Evolutionary conservation across 129 eudicot genomes (phyloP).

Genomic region (Pseudognaphalium luteoalbum): DNA sequence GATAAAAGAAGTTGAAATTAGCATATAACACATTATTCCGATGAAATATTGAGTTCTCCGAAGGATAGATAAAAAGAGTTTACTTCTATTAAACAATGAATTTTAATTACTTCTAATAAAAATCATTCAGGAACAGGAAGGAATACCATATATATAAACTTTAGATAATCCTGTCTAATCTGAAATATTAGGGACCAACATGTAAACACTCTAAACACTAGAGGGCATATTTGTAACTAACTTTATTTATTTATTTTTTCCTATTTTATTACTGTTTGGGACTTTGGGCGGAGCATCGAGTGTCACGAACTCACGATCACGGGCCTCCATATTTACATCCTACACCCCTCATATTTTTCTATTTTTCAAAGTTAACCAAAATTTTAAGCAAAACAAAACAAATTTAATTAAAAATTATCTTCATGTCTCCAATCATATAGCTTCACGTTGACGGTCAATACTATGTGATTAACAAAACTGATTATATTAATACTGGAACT

Average conservation of each 20-base stretch:
- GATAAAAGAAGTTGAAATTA: too few species aligned
- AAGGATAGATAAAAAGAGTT: too few species aligned
- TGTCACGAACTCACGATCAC: constrained; percentile 27
- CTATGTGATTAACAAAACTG: constrained; percentile 5
- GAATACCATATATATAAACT: too few species aligned
- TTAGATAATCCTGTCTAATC: too few species aligned
- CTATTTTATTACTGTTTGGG: too few species aligned
- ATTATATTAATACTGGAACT: constrained; percentile 10
- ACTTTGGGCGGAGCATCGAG: constrained; percentile 34
- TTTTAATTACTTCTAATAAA: too few species aligned
- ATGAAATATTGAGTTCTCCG: too few species aligned
- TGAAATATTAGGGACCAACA: neutral
- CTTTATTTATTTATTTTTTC: too few species aligned
- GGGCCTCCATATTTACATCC: constrained; percentile 22
- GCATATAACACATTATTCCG: too few species aligned
- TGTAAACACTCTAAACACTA: neutral
- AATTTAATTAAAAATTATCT: neutral
- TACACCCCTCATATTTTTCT: constrained; percentile 28
- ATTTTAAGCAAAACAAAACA: neutral
- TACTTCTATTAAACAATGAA: too few species aligned
- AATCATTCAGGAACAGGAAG: too few species aligned
- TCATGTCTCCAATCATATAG: neutral
- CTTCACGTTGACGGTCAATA: neutral
- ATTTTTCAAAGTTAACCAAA: neutral
- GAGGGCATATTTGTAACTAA: neutral